Percentiles rank a stretch among this genome's conserved stretches.
These are phyloP conservation scores for Pseudopyrenochaeta lycopersici DNA, from an alignment of 2,329 filamentous ascomycete genomes.

Conservation along the genomic window DNA sequence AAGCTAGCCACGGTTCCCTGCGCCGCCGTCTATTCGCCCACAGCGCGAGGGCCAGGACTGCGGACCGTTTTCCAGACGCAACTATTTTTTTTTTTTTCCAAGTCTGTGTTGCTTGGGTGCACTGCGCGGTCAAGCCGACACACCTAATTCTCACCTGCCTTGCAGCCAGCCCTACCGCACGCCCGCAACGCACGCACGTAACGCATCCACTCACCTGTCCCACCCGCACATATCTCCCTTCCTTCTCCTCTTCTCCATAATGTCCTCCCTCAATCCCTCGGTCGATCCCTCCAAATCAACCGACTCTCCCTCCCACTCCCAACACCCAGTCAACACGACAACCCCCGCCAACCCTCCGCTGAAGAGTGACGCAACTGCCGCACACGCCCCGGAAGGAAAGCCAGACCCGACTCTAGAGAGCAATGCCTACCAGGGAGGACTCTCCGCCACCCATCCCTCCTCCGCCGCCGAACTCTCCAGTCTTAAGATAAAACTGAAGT, in stretches of 20 bases:
- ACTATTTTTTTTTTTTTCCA: conserved; percentile 22
- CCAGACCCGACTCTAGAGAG: conserved; percentile 46
- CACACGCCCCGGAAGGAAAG: conserved; percentile 40
- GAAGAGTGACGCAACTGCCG: conserved; percentile 36
- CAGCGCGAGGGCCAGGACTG: conserved; percentile 7
- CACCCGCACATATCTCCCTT: conserved; percentile 18
- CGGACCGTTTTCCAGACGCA: conserved; percentile 29
- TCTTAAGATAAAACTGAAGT: conserved; percentile 74
- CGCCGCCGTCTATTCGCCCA: conserved; percentile 14
- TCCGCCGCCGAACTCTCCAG: conserved; percentile 58
- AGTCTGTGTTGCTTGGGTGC: conserved; percentile 6
- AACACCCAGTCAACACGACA: conserved; percentile 27
- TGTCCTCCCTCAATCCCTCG: conserved; percentile 32
- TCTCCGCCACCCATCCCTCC: conserved; percentile 60
- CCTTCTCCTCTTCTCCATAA: conserved; percentile 36
- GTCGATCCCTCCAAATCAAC: conserved; percentile 4
- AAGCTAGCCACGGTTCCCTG: conserved; percentile 13
- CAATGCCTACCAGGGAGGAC: conserved; percentile 58
- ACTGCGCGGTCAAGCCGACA: conserved; percentile 21
- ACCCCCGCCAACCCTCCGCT: conserved; percentile 26
- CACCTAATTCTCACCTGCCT: conserved; percentile 20
- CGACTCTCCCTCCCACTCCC: conserved; percentile 28
- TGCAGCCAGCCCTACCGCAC: conserved; percentile 19
- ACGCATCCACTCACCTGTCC: conserved; percentile 20
- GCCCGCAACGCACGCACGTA: conserved; percentile 16